Conservation (phyloP, 441 rosid genomes). For the Viola pubescens region DNA sequence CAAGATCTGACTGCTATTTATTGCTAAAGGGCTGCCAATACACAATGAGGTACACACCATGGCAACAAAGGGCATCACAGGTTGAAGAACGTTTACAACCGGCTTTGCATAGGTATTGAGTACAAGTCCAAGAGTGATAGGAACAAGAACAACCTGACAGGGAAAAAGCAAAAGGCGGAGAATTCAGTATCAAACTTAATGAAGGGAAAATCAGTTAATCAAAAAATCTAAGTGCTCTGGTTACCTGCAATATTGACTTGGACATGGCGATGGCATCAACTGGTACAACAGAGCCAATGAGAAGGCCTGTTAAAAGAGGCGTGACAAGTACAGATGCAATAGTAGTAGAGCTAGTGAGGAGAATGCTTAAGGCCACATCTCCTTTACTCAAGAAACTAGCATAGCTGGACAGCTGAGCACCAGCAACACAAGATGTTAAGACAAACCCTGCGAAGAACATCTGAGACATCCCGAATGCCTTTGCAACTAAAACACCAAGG, state of each 20-base stretch:
- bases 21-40: constrained; percentile 86
- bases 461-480: constrained; percentile 59
- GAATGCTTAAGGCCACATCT: constrained; percentile 90
- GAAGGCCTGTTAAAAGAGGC: constrained; percentile 70
- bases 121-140: constrained; percentile 66
- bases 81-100: constrained; percentile 49
- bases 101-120: constrained; percentile 87
- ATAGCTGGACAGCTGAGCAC: constrained; percentile 89
- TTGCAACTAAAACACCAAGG: constrained; percentile 64
- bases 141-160: constrained; percentile 79
- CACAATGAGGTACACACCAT: constrained; percentile 86
- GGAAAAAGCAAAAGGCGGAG: neutral
- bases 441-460: constrained; percentile 77
- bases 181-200: constrained; percentile 1
- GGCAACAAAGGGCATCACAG: constrained; percentile 88
- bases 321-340: constrained; percentile 72
- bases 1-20: constrained; percentile 65
- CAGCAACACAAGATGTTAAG: constrained; percentile 80
- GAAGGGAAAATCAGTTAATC: constrained; percentile 1
- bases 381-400: constrained; percentile 83
- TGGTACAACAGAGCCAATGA: constrained; percentile 83
- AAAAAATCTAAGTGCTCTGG: constrained; percentile 3
- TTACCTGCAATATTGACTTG: constrained; percentile 85
- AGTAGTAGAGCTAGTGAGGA: constrained; percentile 75
- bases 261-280: constrained; percentile 91